These are phyloP conservation scores for Diddensiella transvaalensis DNA, from an alignment of 805 yeast species.

Conservation along the genomic window DNA sequence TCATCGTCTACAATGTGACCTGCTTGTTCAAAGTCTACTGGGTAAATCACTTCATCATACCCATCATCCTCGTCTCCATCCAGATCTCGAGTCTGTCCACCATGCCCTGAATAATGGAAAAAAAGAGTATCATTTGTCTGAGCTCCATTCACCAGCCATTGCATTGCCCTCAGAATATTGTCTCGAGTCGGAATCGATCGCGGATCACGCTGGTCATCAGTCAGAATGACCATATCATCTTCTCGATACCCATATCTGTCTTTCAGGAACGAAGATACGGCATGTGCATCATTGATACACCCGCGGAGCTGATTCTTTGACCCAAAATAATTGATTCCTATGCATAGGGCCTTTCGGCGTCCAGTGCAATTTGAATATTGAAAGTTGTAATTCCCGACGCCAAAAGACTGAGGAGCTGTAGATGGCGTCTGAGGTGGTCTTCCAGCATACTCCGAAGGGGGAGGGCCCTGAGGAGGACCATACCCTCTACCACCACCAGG, in stretches of 20 bases:
- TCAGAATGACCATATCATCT: constrained; percentile 39
- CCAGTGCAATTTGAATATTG: constrained; percentile 73
- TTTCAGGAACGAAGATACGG: constrained; percentile 41
- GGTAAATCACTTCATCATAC: constrained; percentile 67
- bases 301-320: constrained; percentile 60
- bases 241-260: constrained; percentile 37
- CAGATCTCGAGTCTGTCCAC: constrained; percentile 65
- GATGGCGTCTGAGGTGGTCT: constrained; percentile 25
- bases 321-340: constrained; percentile 79
- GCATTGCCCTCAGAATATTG: constrained; percentile 75
- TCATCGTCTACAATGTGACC: constrained; percentile 74
- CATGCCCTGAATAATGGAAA: constrained; percentile 86
- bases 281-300: constrained; percentile 68
- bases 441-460: background rate
- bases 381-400: constrained; percentile 36
- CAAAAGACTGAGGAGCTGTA: constrained; percentile 31
- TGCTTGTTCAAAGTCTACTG: constrained; percentile 61
- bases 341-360: constrained; percentile 64
- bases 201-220: constrained; percentile 40
- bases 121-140: constrained; percentile 73
- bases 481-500: background rate
- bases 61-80: constrained; percentile 78
- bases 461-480: background rate
- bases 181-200: constrained; percentile 56
- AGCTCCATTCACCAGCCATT: constrained; percentile 74